Percentiles rank a stretch among this genome's conserved stretches.
Evolutionary conservation across 129 eudicot species (phyloP).

Genomic region (Artemisia annua): DNA sequence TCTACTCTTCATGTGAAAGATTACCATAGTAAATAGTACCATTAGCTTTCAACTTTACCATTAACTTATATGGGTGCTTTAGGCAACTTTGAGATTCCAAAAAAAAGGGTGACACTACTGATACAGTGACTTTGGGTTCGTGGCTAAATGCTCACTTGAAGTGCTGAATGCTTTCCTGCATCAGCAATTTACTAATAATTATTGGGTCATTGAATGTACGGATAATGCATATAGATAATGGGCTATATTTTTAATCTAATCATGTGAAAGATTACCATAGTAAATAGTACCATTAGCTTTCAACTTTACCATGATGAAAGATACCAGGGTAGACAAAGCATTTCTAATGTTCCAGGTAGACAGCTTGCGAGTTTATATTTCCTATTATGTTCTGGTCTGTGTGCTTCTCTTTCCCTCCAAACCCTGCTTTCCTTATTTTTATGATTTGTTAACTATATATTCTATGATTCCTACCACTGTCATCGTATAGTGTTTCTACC

Average conservation of each 20-base stretch:
- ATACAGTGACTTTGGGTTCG: too few relatives aligned
- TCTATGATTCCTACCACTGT: slow-evolving; percentile 10
- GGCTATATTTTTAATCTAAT: not conserved
- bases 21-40: not conserved
- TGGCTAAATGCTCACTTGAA: too few relatives aligned
- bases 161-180: too few relatives aligned
- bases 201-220: too few relatives aligned
- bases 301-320: not conserved
- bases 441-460: not conserved
- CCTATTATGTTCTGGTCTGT: not conserved
- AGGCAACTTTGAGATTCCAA: too few relatives aligned
- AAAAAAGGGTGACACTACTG: too few relatives aligned
- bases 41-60: not conserved
- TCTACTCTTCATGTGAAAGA: not conserved
- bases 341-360: not conserved
- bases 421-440: not conserved
- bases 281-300: not conserved
- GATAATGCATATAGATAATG: not conserved
- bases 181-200: too few relatives aligned
- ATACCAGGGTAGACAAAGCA: not conserved
- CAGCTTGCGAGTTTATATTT: not conserved
- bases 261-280: not conserved
- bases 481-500: slow-evolving; percentile 4
- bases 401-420: not conserved
- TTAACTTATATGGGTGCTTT: too few relatives aligned